Base-by-base conservation (phyloP, 2,329 filamentous ascomycete species). In the Achaetomium macrosporum region DNA sequence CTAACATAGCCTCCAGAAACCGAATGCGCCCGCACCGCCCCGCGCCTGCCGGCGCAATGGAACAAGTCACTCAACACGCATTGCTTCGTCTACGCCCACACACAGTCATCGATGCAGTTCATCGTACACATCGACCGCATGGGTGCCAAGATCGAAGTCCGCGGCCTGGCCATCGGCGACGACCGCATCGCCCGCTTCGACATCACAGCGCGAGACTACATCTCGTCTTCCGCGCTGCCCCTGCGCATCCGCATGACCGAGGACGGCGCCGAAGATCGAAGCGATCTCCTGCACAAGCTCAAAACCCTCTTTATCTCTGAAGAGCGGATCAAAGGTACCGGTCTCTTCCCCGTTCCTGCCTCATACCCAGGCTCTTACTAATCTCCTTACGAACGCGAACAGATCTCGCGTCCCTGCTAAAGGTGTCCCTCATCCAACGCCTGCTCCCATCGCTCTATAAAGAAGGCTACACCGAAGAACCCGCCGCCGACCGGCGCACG, bases 61-160 rank as follows among this genome's bases (percentile, higher is more conserved):
- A 96, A 96, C 69, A 74, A 82, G 12, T 80, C 81, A 17, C 78
- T 79, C 53, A 81, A 81, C 56, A 83, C 84, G 13, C 86, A 89
- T 66, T 82, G 85, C 51, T 96, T 97, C 69, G 82, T 90, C 58
- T 97, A 97, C 72, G 82, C 83, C 3, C 91, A 96, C 69, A 76
- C 81, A 20, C 88, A 95, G 66, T 95, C 90, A 0, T 84, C 90
- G 15, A 88, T 91, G 80, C 81, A 85, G 54, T 96, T 87, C 65
- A 76, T 96, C 29, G 68, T 96, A 60, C 92, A 90, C 66, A 72
- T 95, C 57, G 90, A 86, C 67, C 82, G 90, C 49, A 78, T 96
- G 62, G 90, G 91, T 41, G 78, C 78, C 62, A 95, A 92, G 65
- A 85, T 87, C n/a, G 84, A 96, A 56, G 76, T 96, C 37, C 83